Evolutionary conservation across 495 filamentous ascomycete species (phyloP).

Genomic region (Aspergillus ostianus): DNA sequence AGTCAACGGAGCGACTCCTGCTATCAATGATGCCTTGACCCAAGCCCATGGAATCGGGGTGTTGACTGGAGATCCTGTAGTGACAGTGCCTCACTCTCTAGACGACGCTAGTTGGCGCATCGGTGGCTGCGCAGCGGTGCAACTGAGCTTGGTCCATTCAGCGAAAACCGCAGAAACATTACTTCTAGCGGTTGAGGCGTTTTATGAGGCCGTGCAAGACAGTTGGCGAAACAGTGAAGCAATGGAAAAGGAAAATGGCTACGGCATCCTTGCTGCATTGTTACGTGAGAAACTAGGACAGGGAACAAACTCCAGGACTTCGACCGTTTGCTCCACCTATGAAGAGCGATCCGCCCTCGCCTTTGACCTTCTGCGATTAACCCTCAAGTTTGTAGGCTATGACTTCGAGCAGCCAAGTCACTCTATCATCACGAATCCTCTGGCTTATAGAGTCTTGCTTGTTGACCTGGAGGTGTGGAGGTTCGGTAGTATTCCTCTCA

Average conservation of each 20-base stretch:
- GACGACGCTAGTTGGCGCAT: slow-evolving; percentile 93
- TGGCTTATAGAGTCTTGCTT: slow-evolving; percentile 87
- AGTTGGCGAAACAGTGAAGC: slow-evolving; percentile 98
- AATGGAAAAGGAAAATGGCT: slow-evolving; percentile 95
- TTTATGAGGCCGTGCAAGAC: slow-evolving; percentile 78
- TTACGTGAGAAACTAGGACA: slow-evolving; percentile 70
- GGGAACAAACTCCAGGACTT: slow-evolving; percentile 32
- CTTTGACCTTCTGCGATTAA: slow-evolving; percentile 67
- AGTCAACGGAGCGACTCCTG: slow-evolving; percentile 83
- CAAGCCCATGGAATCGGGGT: slow-evolving; percentile 75
- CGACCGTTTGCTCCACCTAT: slow-evolving; percentile 27
- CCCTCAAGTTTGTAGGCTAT: slow-evolving; percentile 87
- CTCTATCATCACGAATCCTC: slow-evolving; percentile 90
- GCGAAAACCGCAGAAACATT: slow-evolving; percentile 66
- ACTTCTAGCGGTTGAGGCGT: slow-evolving; percentile 74
- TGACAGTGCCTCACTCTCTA: slow-evolving; percentile 73
- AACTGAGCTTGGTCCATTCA: slow-evolving; percentile 77
- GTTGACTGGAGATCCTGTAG: slow-evolving; percentile 80
- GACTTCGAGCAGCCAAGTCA: slow-evolving; percentile 70
- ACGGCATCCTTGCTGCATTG: slow-evolving; percentile 77
- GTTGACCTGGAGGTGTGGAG: slow-evolving; percentile 94
- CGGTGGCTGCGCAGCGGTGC: slow-evolving; percentile 80
- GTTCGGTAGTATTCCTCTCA: slow-evolving; percentile 66
- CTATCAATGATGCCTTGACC: slow-evolving; percentile 82
- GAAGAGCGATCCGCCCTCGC: slow-evolving; percentile 62